Evolutionary conservation across 495 filamentous ascomycete genomes (phyloP).

Genomic region (Jackrogersella multiformis): DNA sequence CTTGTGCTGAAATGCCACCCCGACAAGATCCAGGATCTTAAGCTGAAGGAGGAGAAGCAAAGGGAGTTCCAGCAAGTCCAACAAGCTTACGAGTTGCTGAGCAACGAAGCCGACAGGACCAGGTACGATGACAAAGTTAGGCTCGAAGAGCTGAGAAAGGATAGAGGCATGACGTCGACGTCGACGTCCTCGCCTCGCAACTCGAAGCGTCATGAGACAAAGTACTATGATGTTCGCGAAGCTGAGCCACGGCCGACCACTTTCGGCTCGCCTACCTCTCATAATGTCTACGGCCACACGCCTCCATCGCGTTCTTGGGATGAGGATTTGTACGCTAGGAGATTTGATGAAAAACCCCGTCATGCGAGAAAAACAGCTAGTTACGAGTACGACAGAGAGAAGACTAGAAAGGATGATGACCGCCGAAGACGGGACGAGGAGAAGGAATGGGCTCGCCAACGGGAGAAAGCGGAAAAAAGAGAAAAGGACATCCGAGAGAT

Average conservation of each 20-base stretch:
- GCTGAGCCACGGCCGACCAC: slow-evolving; percentile 41
- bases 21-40: slow-evolving; percentile 86
- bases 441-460: slow-evolving; percentile 47
- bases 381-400: slow-evolving; percentile 52
- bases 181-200: slow-evolving; percentile 45
- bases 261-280: slow-evolving; percentile 23
- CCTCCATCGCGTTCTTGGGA: slow-evolving; percentile 55
- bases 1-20: slow-evolving; percentile 93
- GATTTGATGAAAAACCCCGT: slow-evolving; percentile 49
- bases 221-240: slow-evolving; percentile 47
- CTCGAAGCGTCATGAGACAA: slow-evolving; percentile 47
- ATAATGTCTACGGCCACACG: slow-evolving; percentile 49
- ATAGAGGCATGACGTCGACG: slow-evolving; percentile 51
- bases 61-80: slow-evolving; percentile 94
- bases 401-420: slow-evolving; percentile 52
- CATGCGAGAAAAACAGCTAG: slow-evolving; percentile 54
- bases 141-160: slow-evolving; percentile 61
- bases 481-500: slow-evolving; percentile 32
- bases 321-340: slow-evolving; percentile 44
- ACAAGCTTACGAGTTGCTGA: slow-evolving; percentile 90
- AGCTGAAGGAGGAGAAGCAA: slow-evolving; percentile 70
- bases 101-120: slow-evolving; percentile 73
- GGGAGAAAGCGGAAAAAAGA: slow-evolving; percentile 37
- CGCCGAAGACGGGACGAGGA: slow-evolving; percentile 50
- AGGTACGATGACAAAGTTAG: slow-evolving; percentile 81